Base-by-base conservation (phyloP, 768 basidiomycete species). In the Tylopilus cervinicoccineus region DNA sequence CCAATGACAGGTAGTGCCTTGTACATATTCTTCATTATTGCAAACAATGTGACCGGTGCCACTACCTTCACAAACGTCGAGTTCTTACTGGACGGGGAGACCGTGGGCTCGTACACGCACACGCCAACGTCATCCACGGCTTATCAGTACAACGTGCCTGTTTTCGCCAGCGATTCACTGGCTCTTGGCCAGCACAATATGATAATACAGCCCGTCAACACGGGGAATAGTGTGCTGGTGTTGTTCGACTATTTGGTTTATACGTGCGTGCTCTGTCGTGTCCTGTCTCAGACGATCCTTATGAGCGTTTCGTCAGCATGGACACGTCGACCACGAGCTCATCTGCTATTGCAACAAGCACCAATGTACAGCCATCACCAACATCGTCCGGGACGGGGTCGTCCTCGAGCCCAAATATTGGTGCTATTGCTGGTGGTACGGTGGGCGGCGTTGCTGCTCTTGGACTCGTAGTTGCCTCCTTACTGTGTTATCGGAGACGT, bases 221-320 rank as follows among this genome's bases (percentile, higher is more conserved):
- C 40, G 2, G 39, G 26, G 14, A 28, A 9, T 9, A 5, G 26
- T 0, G 33, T 55, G 20, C 38, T 52, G 28, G 50, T 57, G 3
- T 14, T 55, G 8, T 57, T 57, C 10, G 56, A 58, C 17, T 59
- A 59, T 39, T 20, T 55, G 5, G 34, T 59, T 38, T 59, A 59
- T 22, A 56, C 48, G 54, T 57, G 24, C 3, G 55, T 46, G n/a
- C 19, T n/a, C 14, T 22, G 13, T 48, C 17, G 13, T 10, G 14
- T 20, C 13, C 12, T 24, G 10, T 4, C 4, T 17, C 24, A 27
- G 2, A 2, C 6, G 7, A n/a, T n/a, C 2, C 6, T 20, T 12
- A n/a, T 13, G 6, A 11, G 0, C 23, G 6, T 38, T 41, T 20
- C 9, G 3, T 24, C 38, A 57, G 56, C 17, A 50, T 27, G 31